Conservation (phyloP, 345 rosid species). For the Eucalyptus cloeziana region DNA sequence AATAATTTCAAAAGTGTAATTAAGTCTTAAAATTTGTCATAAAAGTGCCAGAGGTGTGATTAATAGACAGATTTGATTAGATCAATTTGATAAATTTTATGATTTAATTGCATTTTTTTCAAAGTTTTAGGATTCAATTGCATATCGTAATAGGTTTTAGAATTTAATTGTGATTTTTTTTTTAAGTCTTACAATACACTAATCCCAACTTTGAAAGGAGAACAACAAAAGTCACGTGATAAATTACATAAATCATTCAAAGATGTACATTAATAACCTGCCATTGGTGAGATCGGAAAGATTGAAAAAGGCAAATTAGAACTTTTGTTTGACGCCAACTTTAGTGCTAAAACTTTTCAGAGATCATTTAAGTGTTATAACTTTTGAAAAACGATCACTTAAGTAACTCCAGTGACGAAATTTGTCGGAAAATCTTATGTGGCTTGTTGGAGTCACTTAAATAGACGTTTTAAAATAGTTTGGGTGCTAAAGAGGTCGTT, state of each 20-base stretch:
- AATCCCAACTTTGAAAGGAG: not conserved
- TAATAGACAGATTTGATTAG: rapidly evolving
- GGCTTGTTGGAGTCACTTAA: not conserved
- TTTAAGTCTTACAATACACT: not conserved
- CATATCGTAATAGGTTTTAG: too few relatives aligned
- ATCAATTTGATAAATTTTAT: not conserved
- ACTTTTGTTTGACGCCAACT: not conserved
- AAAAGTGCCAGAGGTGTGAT: not conserved
- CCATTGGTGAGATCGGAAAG: not conserved
- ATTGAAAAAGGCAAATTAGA: not conserved
- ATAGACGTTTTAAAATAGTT: not conserved
- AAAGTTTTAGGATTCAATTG: too few relatives aligned
- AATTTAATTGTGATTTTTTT: too few relatives aligned
- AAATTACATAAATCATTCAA: not conserved
- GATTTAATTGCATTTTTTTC: too few relatives aligned
- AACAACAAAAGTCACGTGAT: not conserved
- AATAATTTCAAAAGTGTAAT: too few relatives aligned
- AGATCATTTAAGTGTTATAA: too few relatives aligned
- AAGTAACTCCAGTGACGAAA: not conserved
- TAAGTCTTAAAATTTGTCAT: too few relatives aligned
- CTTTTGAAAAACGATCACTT: not conserved
- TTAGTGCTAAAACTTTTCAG: not conserved
- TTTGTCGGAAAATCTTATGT: not conserved
- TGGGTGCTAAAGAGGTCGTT: not conserved
- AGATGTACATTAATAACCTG: not conserved